phyloP scores from a whole-genome alignment of 148 eudicot species.

The Simmondsia chinensis region DNA sequence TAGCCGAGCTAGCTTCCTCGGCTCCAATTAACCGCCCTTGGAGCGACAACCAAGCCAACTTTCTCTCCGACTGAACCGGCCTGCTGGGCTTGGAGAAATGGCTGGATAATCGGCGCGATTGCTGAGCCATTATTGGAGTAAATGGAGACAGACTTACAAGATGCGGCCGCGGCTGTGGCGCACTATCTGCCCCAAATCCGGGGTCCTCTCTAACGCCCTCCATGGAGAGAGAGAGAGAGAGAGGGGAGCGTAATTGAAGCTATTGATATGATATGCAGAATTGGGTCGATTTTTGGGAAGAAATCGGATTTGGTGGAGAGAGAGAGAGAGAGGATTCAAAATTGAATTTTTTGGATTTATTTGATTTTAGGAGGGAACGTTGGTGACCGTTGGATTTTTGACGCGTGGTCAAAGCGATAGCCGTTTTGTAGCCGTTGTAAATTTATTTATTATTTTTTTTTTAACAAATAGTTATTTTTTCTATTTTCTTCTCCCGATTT shows the following conservation, averaged over 20 bases:
- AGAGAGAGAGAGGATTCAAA: background rate
- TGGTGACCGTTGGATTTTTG: background rate
- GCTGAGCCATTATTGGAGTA: constrained; percentile 18
- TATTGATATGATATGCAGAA: background rate
- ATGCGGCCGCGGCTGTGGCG: constrained; percentile 13
- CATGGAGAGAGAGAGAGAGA: constrained; percentile 10
- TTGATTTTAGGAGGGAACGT: constrained; percentile 29
- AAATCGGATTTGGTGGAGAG: background rate
- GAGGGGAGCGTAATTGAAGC: background rate
- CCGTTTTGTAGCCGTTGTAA: no score
- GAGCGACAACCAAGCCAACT: constrained; percentile 65
- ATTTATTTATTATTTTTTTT: no score
- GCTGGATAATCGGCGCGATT: constrained; percentile 64
- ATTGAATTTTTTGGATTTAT: constrained; percentile 12
- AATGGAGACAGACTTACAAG: constrained; percentile 37
- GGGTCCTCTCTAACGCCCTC: constrained; percentile 5
- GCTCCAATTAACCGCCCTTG: constrained; percentile 76
- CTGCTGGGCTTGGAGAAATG: constrained; percentile 38
- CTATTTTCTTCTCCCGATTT: no score
- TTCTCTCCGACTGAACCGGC: constrained; percentile 27
- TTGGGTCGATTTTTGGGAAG: background rate
- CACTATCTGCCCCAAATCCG: background rate
- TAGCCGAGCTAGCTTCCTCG: constrained; percentile 63
- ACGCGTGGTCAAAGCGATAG: no score
- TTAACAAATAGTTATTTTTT: no score